Evolutionary conservation across 257 asterid genomes (phyloP).

Genomic region (Solanum ossicruentum): DNA sequence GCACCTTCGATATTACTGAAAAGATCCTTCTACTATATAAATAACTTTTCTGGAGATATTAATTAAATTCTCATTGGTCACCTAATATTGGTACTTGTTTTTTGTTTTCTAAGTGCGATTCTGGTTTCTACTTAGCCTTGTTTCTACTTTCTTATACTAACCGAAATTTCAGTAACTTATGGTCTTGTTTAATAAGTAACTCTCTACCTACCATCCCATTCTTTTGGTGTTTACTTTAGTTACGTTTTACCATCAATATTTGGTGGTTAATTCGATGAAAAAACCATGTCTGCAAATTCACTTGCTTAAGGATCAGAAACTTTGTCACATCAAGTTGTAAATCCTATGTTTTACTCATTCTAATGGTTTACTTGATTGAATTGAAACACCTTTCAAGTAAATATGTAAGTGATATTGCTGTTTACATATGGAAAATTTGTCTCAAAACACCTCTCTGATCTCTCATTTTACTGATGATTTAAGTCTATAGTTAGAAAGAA

Average conservation of each 20-base stretch:
- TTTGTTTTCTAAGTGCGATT: neutral
- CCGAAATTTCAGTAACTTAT: neutral
- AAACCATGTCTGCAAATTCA: neutral
- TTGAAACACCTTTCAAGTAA: neutral
- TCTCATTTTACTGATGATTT: neutral
- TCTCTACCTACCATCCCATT: neutral
- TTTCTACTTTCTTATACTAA: neutral
- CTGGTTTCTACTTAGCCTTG: too few species aligned
- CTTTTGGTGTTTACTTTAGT: neutral
- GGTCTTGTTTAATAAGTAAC: neutral
- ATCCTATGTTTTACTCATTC: neutral
- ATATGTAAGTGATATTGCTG: neutral
- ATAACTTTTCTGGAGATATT: neutral
- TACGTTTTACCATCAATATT: neutral
- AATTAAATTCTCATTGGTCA: neutral
- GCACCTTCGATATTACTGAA: neutral
- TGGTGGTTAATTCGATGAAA: neutral
- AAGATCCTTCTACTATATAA: neutral
- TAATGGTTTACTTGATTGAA: neutral
- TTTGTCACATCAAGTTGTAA: neutral
- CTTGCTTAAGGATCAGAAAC: neutral
- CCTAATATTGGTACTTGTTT: neutral
- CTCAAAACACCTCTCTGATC: neutral
- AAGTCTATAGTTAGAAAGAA: neutral
- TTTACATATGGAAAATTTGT: neutral